Evolutionary conservation across 768 basidiomycete genomes (phyloP), one percentile per base, ranked within the genome.

Genomic region (Podaxis rugospora): DNA sequence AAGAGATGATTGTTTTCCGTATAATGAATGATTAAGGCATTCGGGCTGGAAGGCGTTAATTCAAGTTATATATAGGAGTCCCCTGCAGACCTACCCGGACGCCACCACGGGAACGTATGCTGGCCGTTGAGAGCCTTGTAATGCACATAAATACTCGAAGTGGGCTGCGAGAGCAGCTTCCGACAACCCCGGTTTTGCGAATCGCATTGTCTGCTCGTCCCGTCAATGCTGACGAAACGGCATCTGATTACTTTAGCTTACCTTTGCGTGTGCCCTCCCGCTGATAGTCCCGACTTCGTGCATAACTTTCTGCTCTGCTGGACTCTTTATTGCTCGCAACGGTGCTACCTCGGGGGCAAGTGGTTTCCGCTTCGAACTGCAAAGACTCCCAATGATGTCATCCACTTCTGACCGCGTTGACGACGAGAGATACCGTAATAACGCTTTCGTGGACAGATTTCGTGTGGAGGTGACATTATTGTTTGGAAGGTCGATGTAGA

Each of bases 41-140:
- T 97, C 1, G 90, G 80, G 28, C 93, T 95, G 61, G 25, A 44
- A 51, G 6, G 25, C 4, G 18, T 23, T 18, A 46, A 14, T 18
- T 28, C 4, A 51, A 54, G 39, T 10, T 2, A 5, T 10, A 35
- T 51, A 9, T 46, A 27, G n/a, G 55, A 18, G n/a, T 14, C 18
- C 18, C 49, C 0, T 0, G 35, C 4, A 61, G 6, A 66, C 82
- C 63, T 72, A 92, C 91, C 97, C 97, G 1, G 93, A 95, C 4
- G 93, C 96, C 36, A 98, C 92, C 4, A 99, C 97, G 11, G 97
- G 97, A 1, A 99, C 95, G 70, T 99, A 99, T n/a, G 97, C 95
- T 51, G 87, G 84, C 42, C 95, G 83, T 67, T 93, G 88, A 11
- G 92, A 82, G 21, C 97, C 97, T 14, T 77, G 76, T 46, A 92